A percentile compares a stretch with the other conserved stretches of the same genome.
These are phyloP conservation scores for Hyphopichia buzzinii DNA, from an alignment of 1,139 yeast species.

Conservation along the genomic window DNA sequence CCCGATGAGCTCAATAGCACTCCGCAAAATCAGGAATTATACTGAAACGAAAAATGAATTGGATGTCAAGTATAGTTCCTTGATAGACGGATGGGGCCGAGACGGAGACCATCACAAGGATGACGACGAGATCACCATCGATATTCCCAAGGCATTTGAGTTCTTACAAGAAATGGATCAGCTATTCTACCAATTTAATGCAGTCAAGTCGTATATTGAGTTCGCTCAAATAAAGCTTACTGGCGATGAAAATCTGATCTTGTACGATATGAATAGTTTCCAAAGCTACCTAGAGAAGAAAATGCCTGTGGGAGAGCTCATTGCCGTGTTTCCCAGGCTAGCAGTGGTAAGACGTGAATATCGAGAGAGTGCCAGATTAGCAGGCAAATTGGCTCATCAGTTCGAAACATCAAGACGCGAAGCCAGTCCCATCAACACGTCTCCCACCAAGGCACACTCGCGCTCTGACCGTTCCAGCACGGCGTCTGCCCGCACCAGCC, in stretches of 20 bases:
- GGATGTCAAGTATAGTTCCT: constrained; percentile 10
- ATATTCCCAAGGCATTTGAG: constrained; percentile 12
- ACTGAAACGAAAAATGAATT: constrained; percentile 15
- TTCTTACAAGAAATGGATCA: constrained; percentile 23
- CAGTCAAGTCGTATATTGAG: constrained; percentile 14
- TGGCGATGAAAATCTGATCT: constrained; percentile 7
- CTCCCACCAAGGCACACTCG: too few relatives aligned
- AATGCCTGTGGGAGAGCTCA: constrained; percentile 22
- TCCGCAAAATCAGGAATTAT: constrained; percentile 14
- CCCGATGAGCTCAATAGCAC: constrained; percentile 3
- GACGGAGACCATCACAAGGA: constrained; percentile 2
- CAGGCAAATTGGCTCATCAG: constrained; percentile 22
- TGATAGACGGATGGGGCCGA: neutral
- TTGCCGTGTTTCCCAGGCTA: constrained; percentile 19
- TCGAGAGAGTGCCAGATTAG: constrained; percentile 31
- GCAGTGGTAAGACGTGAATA: constrained; percentile 28
- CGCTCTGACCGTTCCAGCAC: too few relatives aligned
- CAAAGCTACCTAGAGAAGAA: constrained; percentile 17
- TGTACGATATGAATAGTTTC: constrained; percentile 11
- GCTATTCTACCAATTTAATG: constrained; percentile 21
- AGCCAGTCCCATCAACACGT: too few relatives aligned
- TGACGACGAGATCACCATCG: constrained; percentile 9
- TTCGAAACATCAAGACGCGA: constrained; percentile 2
- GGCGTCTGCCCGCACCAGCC: neutral
- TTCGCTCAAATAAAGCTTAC: constrained; percentile 6